Evolutionary conservation across 192 early-diverging fungal genomes (phyloP).

Genomic region (Mortierella alpina): DNA sequence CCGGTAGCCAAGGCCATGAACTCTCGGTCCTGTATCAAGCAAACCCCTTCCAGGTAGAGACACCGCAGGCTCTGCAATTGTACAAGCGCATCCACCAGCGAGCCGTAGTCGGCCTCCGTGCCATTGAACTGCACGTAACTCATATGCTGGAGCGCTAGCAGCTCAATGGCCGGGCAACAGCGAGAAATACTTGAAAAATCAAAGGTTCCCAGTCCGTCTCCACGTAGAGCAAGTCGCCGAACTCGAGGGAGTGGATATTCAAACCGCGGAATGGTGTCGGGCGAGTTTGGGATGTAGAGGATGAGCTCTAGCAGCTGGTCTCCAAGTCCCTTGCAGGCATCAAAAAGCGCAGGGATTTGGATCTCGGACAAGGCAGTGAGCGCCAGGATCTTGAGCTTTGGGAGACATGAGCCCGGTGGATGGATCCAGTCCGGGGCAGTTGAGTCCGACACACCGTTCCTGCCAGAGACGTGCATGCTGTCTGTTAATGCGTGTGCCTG

Average conservation of each 20-base stretch:
- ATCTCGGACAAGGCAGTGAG: too few relatives aligned
- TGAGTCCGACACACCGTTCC: not conserved
- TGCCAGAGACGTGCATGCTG: not conserved
- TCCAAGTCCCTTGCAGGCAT: constrained; percentile 2
- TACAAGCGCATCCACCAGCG: not conserved
- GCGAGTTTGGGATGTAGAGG: not conserved
- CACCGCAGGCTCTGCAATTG: not conserved
- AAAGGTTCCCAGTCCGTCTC: not conserved
- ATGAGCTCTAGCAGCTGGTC: constrained; percentile 25
- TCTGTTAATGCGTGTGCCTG: not conserved
- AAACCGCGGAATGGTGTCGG: not conserved
- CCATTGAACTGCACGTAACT: not conserved
- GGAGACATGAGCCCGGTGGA: constrained; percentile 3
- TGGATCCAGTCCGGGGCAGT: not conserved
- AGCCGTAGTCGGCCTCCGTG: not conserved
- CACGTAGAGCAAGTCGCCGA: constrained; percentile 11
- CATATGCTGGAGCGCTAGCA: constrained; percentile 5
- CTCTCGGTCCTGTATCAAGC: constrained; percentile 1
- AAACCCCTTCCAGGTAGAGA: constrained; percentile 19
- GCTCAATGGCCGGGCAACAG: constrained; percentile 14
- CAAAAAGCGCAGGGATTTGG: not conserved
- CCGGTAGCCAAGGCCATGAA: not conserved
- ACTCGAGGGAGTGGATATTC: constrained; percentile 1
- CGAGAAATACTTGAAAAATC: not conserved
- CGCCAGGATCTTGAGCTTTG: constrained; percentile 16